phyloP scores from a whole-genome alignment of 2,329 filamentous ascomycete species.

The Trichoderma atrobrunneum region DNA sequence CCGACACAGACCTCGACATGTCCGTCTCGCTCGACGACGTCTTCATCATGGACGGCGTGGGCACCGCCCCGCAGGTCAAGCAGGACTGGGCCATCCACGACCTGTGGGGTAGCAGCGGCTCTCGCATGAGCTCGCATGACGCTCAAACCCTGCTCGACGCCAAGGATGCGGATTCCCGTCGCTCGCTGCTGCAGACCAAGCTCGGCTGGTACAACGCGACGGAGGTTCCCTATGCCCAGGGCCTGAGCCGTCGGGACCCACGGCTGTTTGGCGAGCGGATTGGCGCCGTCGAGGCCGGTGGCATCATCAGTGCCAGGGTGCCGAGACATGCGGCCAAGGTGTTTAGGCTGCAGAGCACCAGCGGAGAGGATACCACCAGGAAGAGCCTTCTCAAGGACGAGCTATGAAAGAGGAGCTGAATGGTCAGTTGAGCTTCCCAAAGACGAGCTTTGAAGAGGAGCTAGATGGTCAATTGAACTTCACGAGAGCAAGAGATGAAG shows the following conservation, averaged over 20 bases:
- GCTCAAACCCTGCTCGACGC: conserved; percentile 9
- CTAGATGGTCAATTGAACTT: not conserved
- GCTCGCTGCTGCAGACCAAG: not conserved
- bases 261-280: conserved; percentile 15
- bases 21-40: conserved; percentile 12
- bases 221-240: conserved; percentile 13
- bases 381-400: conserved; percentile 14
- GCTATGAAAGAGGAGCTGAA: not conserved
- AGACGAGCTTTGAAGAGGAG: conserved; percentile 4
- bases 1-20: conserved; percentile 18
- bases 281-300: conserved; percentile 7
- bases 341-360: conserved; percentile 14
- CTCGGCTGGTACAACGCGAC: conserved; percentile 15
- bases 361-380: not conserved
- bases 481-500: not conserved
- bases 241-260: conserved; percentile 1
- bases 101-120: conserved; percentile 1
- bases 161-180: not conserved
- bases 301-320: not conserved
- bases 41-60: conserved; percentile 17
- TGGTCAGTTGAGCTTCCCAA: not conserved
- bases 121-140: not conserved
- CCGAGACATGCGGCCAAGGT: conserved; percentile 16
- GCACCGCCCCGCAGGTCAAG: conserved; percentile 7
- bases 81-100: conserved; percentile 16